A percentile compares a stretch with the other conserved stretches of the same genome.
Conservation (phyloP, 2,329 filamentous ascomycete species). For the Trichoderma aggressivum region DNA sequence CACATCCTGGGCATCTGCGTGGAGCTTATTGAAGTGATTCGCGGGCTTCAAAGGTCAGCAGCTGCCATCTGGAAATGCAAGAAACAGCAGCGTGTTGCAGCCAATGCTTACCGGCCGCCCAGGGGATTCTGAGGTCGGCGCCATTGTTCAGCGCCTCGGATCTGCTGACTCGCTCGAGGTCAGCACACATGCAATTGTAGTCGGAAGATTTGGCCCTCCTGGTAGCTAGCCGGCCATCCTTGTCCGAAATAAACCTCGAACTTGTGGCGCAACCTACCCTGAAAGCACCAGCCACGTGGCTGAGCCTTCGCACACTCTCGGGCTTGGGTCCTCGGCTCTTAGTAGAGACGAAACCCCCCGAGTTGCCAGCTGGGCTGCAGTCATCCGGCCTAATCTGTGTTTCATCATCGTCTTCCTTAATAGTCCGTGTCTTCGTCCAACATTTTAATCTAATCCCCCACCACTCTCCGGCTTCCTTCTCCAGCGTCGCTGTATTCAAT, state of each 20-base stretch:
- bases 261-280: slow-evolving; percentile 5
- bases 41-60: slow-evolving; percentile 31
- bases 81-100: slow-evolving; percentile 1
- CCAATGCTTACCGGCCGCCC: slow-evolving; percentile 30
- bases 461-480: not conserved
- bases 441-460: not conserved
- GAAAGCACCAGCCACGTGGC: slow-evolving; percentile 11
- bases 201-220: slow-evolving; percentile 5
- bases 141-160: slow-evolving; percentile 31
- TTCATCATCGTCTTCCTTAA: slow-evolving; percentile 8
- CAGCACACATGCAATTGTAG: not conserved
- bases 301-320: not conserved
- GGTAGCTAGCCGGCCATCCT: slow-evolving; percentile 2
- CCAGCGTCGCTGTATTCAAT: not conserved
- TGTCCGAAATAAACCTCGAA: slow-evolving; percentile 3
- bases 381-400: slow-evolving; percentile 11
- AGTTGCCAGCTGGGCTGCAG: not conserved
- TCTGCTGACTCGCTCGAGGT: slow-evolving; percentile 11
- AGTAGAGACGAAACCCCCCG: not conserved
- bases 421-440: slow-evolving; percentile 1
- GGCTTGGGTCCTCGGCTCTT: not conserved
- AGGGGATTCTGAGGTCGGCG: slow-evolving; percentile 30
- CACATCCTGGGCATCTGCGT: slow-evolving; percentile 37
- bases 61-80: slow-evolving; percentile 11
- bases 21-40: slow-evolving; percentile 40